These are phyloP conservation scores for Oidium heveae DNA, from an alignment of 2,329 filamentous ascomycete species.

Conservation along the genomic window DNA sequence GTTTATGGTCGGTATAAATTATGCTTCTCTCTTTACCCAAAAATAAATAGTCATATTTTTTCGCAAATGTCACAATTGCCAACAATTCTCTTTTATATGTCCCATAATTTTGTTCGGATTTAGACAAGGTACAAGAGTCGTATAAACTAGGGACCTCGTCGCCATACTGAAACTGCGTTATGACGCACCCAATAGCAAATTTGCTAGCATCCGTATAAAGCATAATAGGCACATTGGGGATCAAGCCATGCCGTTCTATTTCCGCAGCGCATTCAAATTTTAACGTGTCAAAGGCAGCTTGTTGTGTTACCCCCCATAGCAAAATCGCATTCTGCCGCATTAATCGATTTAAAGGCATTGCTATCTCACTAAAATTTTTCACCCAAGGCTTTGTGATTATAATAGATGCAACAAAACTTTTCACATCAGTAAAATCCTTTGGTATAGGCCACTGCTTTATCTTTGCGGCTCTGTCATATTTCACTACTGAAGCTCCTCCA, in stretches of 20 bases:
- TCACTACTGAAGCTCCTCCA: background rate
- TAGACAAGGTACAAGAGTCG: background rate
- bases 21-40: slow-evolving; percentile 1
- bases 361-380: background rate
- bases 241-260: background rate
- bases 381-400: background rate
- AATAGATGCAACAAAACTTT: background rate
- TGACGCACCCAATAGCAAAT: no score
- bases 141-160: background rate
- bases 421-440: background rate
- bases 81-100: no score
- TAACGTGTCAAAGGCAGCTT: background rate
- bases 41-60: slow-evolving; percentile 1
- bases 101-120: no score
- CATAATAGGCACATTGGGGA: background rate
- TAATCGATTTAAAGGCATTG: background rate
- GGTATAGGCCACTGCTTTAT: background rate
- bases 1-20: background rate
- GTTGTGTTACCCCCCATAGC: background rate
- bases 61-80: no score
- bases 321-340: background rate
- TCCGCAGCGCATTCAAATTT: background rate
- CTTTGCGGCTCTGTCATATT: background rate
- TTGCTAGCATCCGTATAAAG: background rate
- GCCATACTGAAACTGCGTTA: no score